Conservation (phyloP, 441 rosid genomes). For the Manihot esculenta region DNA sequence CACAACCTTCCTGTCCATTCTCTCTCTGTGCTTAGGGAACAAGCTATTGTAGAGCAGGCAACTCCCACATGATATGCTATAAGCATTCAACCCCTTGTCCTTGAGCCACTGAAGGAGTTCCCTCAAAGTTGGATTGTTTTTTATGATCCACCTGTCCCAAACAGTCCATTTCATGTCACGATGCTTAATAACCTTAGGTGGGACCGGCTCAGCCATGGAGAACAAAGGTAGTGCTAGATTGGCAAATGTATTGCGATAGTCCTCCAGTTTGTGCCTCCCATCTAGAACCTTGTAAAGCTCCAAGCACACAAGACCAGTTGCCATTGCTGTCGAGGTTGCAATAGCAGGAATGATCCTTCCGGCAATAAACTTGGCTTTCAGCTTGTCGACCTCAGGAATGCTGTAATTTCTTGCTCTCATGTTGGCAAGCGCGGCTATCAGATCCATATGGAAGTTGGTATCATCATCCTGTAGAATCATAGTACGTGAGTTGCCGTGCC, state of each 20-base stretch:
- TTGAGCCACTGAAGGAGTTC: conserved; percentile 85
- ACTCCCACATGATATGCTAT: conserved; percentile 87
- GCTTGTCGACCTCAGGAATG: conserved; percentile 90
- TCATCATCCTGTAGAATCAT: conserved; percentile 70
- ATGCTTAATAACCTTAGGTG: conserved; percentile 78
- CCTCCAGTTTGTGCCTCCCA: conserved; percentile 77
- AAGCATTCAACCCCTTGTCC: conserved; percentile 71
- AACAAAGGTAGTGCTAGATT: conserved; percentile 89
- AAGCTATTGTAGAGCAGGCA: conserved; percentile 73
- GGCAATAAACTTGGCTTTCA: conserved; percentile 93
- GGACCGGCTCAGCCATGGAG: conserved; percentile 94
- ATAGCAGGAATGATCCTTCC: conserved; percentile 97
- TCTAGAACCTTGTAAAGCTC: conserved; percentile 88
- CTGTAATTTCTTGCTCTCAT: conserved; percentile 96
- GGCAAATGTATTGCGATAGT: conserved; percentile 88
- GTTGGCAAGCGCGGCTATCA: conserved; percentile 92
- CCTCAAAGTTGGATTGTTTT: conserved; percentile 68
- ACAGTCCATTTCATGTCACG: conserved; percentile 88
- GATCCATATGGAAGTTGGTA: conserved; percentile 91
- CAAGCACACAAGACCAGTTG: conserved; percentile 89
- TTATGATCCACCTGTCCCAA: conserved; percentile 91
- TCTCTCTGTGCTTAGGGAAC: conserved; percentile 74
- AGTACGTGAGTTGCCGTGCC: neutral
- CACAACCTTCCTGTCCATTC: conserved; percentile 84
- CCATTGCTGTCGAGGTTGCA: conserved; percentile 96